Base-by-base conservation (phyloP, 305 asterid genomes). In the Petunia hybrid region DNA sequence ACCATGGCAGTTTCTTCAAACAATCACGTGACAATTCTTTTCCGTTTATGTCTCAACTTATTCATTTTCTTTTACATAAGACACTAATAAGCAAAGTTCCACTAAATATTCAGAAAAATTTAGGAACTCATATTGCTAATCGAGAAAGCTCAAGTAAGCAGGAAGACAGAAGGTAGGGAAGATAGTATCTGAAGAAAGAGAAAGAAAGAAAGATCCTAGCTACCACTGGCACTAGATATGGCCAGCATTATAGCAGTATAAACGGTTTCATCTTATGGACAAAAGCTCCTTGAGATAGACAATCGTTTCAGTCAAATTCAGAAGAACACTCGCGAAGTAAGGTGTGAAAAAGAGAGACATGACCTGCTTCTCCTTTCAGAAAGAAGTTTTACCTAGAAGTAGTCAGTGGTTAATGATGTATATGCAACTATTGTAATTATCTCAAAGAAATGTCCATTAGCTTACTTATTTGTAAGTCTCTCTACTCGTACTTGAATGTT, bases 401-500 rank as follows among this genome's bases (percentile, higher is more conserved):
- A 14, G n/a, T 57, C 5, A 0, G 31, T 1, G 62, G 62, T 57
- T 57, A 22, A 57, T 57, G 62, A n/a, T 2, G n/a, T 57, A 55
- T 12, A 57, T 5, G 31, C 31, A 57, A n/a, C 62, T 57, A 57
- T 22, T 22, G 5, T 14, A 57, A 31, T 57, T 14, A 6, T 57
- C 31, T 14, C 7, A 13, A 57, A 3, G 31, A 57, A 57, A 57
- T 57, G 62, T n/a, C 62, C 5, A 31, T 45, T 31, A 57, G 76
- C 95, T 93, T 89, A 92, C 99, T 88, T 93, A 73, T 89, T 95
- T 41, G 98, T 92, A 71, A 93, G 92, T 82, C 95, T 89, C 89
- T 95, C 98, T 51, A 95, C 80, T 80, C 99, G 94, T 82, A 95
- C 91, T 92, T 91, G 93, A 86, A 95, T 86, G 53, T 85, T 81